Conservation (phyloP, 176 grass and related monocot genomes). For the Avena eriantha region DNA sequence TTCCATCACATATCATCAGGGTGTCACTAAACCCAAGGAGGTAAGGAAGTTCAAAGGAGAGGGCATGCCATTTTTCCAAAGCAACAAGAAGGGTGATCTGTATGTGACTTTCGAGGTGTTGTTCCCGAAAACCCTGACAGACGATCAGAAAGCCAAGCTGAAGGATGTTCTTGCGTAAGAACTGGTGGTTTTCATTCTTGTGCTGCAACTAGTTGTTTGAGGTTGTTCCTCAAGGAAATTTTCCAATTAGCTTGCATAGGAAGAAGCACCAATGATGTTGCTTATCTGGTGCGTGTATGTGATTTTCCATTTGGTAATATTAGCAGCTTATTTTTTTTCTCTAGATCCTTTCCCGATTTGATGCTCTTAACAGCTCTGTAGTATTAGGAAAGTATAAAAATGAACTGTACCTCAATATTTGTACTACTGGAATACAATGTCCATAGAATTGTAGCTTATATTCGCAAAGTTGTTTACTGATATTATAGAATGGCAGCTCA, state of each 20-base stretch:
- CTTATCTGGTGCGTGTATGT: constrained; percentile 28
- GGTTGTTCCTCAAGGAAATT: constrained; percentile 48
- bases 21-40: constrained; percentile 92
- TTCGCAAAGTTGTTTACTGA: background rate
- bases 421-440: constrained; percentile 46
- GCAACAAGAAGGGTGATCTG: constrained; percentile 91
- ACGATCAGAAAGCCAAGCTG: constrained; percentile 88
- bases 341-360: background rate
- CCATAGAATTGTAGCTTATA: constrained; percentile 27
- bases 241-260: constrained; percentile 39
- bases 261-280: constrained; percentile 24
- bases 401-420: constrained; percentile 44
- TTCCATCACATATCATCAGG: constrained; percentile 45
- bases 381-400: constrained; percentile 41
- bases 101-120: constrained; percentile 79
- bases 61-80: constrained; percentile 93
- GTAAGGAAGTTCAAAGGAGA: constrained; percentile 92
- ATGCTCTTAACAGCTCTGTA: constrained; percentile 50
- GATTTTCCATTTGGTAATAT: constrained; percentile 36
- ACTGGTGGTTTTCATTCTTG: background rate
- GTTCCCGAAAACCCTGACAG: constrained; percentile 81
- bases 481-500: background rate
- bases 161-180: constrained; percentile 71
- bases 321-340: constrained; percentile 23
- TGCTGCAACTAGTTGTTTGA: constrained; percentile 37